phyloP scores from a whole-genome alignment of 2,329 filamentous ascomycete genomes.

The Eutypella sp. region DNA sequence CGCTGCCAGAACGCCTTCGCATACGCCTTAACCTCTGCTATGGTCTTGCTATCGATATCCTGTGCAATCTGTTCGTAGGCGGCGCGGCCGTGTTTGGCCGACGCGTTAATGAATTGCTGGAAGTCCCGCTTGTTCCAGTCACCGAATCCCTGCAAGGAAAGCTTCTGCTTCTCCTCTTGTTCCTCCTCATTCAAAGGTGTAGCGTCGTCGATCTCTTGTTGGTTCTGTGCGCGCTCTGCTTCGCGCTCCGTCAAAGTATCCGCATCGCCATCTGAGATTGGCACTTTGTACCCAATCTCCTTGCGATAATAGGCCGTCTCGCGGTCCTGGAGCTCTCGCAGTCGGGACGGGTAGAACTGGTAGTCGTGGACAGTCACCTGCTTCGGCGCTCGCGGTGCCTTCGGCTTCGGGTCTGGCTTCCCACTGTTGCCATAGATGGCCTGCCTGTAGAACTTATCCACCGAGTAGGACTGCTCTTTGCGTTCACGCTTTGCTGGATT shows the following conservation, averaged over 20 bases:
- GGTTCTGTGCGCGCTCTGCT: conserved; percentile 79
- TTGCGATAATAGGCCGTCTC: conserved; percentile 96
- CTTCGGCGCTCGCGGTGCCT: conserved; percentile 91
- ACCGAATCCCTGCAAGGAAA: conserved; percentile 81
- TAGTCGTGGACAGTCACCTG: conserved; percentile 92
- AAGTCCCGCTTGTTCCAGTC: conserved; percentile 98
- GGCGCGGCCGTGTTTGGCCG: conserved; percentile 82
- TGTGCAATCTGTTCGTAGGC: conserved; percentile 81
- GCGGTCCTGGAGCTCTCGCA: conserved; percentile 87
- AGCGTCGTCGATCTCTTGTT: conserved; percentile 90
- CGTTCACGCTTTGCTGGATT: conserved; percentile 97
- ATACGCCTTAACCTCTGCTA: conserved; percentile 82
- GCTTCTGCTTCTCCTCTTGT: conserved; percentile 74
- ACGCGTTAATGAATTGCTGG: conserved; percentile 95
- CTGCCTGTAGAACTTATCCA: conserved; percentile 97
- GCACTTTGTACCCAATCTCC: conserved; percentile 92
- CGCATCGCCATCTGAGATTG: conserved; percentile 81
- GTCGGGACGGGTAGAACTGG: conserved; percentile 85
- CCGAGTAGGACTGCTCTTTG: conserved; percentile 96
- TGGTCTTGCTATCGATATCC: conserved; percentile 86
- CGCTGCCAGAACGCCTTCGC: conserved; percentile 96
- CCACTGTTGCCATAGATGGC: conserved; percentile 74
- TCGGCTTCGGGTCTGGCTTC: conserved; percentile 80
- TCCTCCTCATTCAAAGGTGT: conserved; percentile 85
- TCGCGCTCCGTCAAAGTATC: conserved; percentile 82